phyloP scores from a whole-genome alignment of 768 basidiomycete genomes.

The Coprinopsis sp. region DNA sequence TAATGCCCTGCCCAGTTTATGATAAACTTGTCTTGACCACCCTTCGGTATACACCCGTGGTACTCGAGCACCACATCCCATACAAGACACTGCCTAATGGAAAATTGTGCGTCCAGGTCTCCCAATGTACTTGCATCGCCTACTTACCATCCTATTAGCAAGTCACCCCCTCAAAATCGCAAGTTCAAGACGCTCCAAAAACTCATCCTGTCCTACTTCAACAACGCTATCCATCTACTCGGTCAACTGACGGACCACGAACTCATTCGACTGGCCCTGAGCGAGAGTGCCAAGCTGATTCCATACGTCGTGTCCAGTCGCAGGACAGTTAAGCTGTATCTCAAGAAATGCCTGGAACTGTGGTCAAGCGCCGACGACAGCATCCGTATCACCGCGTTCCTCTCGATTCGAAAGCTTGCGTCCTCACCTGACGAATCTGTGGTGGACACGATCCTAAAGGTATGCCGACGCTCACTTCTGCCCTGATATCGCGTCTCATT shows the following conservation, averaged over 20 bases:
- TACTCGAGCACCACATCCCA: slow-evolving; percentile 83
- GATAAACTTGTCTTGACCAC: slow-evolving; percentile 86
- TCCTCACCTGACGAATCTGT: slow-evolving; percentile 74
- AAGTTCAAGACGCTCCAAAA: slow-evolving; percentile 86
- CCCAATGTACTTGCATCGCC: slow-evolving; percentile 5
- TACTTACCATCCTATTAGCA: slow-evolving; percentile 43
- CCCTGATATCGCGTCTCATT: not conserved
- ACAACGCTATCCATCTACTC: slow-evolving; percentile 77
- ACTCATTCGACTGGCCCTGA: slow-evolving; percentile 62
- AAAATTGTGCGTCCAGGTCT: slow-evolving; percentile 61
- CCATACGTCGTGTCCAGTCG: slow-evolving; percentile 84
- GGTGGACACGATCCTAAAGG: slow-evolving; percentile 84
- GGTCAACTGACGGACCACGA: slow-evolving; percentile 69
- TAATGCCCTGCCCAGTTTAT: slow-evolving; percentile 58
- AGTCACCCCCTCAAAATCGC: slow-evolving; percentile 73
- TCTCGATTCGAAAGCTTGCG: slow-evolving; percentile 78
- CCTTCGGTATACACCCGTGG: slow-evolving; percentile 84
- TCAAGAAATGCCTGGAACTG: slow-evolving; percentile 84
- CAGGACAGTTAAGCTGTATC: slow-evolving; percentile 79
- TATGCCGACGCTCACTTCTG: slow-evolving; percentile 24
- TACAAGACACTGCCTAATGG: slow-evolving; percentile 80
- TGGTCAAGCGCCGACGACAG: slow-evolving; percentile 83
- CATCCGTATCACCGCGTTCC: slow-evolving; percentile 79
- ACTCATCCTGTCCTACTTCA: slow-evolving; percentile 83
- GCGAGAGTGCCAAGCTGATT: slow-evolving; percentile 83